Evolutionary conservation across 2,329 filamentous ascomycete genomes (phyloP).

Genomic region (Cladosporium cucumerinum): DNA sequence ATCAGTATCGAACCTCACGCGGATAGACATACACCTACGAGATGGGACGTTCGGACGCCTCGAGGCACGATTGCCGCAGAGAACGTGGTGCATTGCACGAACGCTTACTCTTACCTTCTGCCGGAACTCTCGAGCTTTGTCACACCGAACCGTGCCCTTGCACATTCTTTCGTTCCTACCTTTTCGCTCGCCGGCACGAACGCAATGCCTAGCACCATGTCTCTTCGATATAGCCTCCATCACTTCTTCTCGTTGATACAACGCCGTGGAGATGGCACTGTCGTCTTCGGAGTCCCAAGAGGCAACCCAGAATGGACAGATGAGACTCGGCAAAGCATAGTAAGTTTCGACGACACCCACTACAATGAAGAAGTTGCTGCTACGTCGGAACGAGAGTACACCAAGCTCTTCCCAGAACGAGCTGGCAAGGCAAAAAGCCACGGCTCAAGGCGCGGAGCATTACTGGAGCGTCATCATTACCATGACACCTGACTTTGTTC

Average conservation of each 20-base stretch:
- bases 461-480: slow-evolving; percentile 49
- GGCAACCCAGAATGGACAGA: slow-evolving; percentile 37
- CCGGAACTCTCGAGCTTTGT: slow-evolving; percentile 37
- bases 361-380: slow-evolving; percentile 42
- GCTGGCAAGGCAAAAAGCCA: slow-evolving; percentile 23
- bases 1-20: slow-evolving; percentile 23
- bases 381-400: slow-evolving; percentile 39
- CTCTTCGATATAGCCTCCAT: slow-evolving; percentile 44
- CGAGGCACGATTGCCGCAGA: slow-evolving; percentile 33
- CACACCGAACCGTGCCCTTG: slow-evolving; percentile 45
- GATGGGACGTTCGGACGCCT: slow-evolving; percentile 37
- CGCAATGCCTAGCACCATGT: slow-evolving; percentile 42
- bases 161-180: slow-evolving; percentile 44
- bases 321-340: slow-evolving; percentile 22
- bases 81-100: slow-evolving; percentile 41
- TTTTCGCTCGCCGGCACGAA: slow-evolving; percentile 36
- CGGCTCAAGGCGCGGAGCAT: slow-evolving; percentile 46
- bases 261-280: slow-evolving; percentile 41
- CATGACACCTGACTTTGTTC: slow-evolving; percentile 46
- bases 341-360: slow-evolving; percentile 40
- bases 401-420: slow-evolving; percentile 35
- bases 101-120: slow-evolving; percentile 40
- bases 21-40: neutral
- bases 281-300: slow-evolving; percentile 45
- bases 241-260: slow-evolving; percentile 53